Evolutionary conservation across 2,329 filamentous ascomycete genomes (phyloP), one percentile per base, ranked within the genome.

Genomic region (Hymenoscyphus albidus): DNA sequence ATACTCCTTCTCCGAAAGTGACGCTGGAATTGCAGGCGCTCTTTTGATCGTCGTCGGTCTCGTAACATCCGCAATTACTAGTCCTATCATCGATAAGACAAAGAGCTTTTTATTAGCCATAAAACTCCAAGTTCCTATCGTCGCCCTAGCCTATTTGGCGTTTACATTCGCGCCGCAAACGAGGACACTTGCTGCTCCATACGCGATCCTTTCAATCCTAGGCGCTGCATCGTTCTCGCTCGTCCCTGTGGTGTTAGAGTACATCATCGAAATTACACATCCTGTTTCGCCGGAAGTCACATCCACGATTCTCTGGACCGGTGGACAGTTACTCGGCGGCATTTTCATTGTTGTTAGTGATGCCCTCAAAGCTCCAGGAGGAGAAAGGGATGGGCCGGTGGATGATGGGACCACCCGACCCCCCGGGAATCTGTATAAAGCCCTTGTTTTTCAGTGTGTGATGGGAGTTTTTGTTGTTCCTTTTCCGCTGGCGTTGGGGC

Each of bases 1-100:
- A 0, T 94, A 97, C 78, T 90, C 87, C 72, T 96, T 92, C 83
- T 84, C 80, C 65, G 90, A 96, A 75, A 89, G 89, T 69, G 84
- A 97, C 63, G 91, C 94, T 27, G 95, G 95, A 40, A 93, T 98
- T 72, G 92, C 89, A 12, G 95, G 95, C 68, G 95, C 91, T 0
- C 78, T 98, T 9, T 84, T 98, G 40, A 98, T 98, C 74, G 82
- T 97, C 58, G 91, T 95, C 62, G 95, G 80, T 9, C 86, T 99
- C 1, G 82, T 96, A 56, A 78, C 85, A 4, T 84, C 92, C 0
- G 95, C 92, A 14, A 81, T 96, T 67, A 83, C 87, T 0, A 91
- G 89, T 0, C 94, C 94, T 0, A 82, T 97, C 70, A 85, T 96
- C 68, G 95, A 98, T 79, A 86, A 89, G 61, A 93, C 88, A 63